phyloP scores from a whole-genome alignment of 306 rosid genomes.

The Sechiopsis laciniata region DNA sequence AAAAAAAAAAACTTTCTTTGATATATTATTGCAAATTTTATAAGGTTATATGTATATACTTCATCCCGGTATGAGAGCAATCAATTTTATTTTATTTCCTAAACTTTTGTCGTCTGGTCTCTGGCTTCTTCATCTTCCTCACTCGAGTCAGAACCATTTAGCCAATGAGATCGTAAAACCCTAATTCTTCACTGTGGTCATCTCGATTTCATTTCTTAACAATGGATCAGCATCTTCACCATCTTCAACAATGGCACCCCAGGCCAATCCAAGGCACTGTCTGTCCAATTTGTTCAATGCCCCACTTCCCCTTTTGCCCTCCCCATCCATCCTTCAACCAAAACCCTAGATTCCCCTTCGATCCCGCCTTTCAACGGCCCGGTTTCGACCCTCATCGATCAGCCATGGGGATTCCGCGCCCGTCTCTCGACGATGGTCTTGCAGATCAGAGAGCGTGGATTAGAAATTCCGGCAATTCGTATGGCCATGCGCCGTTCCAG shows the following conservation, averaged over 20 bases:
- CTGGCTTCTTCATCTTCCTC: slow-evolving; percentile 1
- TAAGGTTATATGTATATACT: background rate
- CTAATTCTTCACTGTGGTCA: background rate
- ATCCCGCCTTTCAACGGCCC: slow-evolving; percentile 23
- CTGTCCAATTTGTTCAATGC: slow-evolving; percentile 21
- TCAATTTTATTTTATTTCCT: no score
- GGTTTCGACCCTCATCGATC: slow-evolving; percentile 26
- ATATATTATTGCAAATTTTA: no score
- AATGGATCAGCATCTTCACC: slow-evolving; percentile 29
- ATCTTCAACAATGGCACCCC: slow-evolving; percentile 43
- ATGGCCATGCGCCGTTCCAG: slow-evolving; percentile 25
- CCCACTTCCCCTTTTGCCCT: slow-evolving; percentile 3
- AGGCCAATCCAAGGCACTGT: slow-evolving; percentile 31
- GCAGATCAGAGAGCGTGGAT: slow-evolving; percentile 28
- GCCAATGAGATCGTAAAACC: no score
- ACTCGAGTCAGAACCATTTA: no score
- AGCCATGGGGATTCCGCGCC: slow-evolving; percentile 21
- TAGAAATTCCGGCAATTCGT: slow-evolving; percentile 32
- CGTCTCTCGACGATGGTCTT: slow-evolving; percentile 23
- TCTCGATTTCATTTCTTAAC: background rate
- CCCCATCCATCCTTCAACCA: slow-evolving; percentile 35
- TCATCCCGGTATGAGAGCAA: background rate
- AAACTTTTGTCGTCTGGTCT: background rate
- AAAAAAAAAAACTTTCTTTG: no score
- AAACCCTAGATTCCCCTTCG: slow-evolving; percentile 29